A percentile compares a stretch with the other conserved stretches of the same genome.
Conservation (phyloP, 2,329 filamentous ascomycete genomes). For the Alternaria sp. region DNA sequence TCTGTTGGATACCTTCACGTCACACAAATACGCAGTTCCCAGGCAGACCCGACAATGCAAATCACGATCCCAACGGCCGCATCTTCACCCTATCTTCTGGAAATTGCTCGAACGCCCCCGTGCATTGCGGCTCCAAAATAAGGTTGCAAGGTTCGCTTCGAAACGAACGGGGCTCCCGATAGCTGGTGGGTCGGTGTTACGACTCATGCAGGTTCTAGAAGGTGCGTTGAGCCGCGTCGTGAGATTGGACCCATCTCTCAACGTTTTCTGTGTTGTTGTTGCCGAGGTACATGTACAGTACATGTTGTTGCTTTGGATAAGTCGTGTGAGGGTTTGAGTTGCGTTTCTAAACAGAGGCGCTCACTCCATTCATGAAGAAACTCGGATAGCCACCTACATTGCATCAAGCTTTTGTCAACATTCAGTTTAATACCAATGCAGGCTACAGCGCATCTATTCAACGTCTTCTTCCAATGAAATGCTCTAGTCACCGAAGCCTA, state of each 20-base stretch:
- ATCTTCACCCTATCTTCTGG: neutral
- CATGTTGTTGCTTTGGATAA: neutral
- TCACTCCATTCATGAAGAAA: neutral
- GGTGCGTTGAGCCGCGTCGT: conserved; percentile 14
- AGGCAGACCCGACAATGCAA: neutral
- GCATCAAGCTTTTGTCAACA: neutral
- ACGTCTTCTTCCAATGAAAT: neutral
- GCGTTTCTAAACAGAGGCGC: neutral
- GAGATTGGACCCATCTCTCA: conserved; percentile 11
- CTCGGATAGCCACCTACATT: neutral
- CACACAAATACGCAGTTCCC: neutral
- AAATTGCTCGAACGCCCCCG: neutral
- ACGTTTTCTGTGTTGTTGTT: neutral
- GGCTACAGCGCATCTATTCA: neutral
- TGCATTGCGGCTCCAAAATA: conserved; percentile 6
- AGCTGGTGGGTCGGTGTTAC: conserved; percentile 15
- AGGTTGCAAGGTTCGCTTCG: conserved; percentile 7
- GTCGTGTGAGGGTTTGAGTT: neutral
- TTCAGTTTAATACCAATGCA: neutral
- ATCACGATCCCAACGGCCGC: neutral
- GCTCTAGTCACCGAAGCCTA: neutral
- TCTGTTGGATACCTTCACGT: neutral
- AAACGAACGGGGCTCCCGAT: conserved; percentile 25
- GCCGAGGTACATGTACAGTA: conserved; percentile 1
- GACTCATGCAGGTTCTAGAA: conserved; percentile 25